Base-by-base conservation (phyloP, 768 basidiomycete genomes). In the Hypholoma sublateritium region DNA sequence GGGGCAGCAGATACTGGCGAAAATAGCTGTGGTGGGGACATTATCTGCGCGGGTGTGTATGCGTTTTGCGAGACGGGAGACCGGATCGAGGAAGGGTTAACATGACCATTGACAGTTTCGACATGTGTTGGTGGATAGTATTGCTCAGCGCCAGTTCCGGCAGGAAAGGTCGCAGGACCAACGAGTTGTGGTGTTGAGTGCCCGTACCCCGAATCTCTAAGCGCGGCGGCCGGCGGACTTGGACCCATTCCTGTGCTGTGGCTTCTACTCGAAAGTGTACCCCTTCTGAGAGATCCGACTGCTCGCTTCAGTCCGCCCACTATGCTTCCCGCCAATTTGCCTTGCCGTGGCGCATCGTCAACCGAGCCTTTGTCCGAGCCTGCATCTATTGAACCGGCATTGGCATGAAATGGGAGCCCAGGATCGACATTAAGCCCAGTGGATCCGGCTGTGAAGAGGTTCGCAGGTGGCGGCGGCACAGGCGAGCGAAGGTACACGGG, bases 1-100 rank as follows among this genome's bases (percentile, higher is more conserved):
- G 77, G 78, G 39, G 79, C 73, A 5, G 74, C 73, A 37, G 74
- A 68, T 28, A 77, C 58, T 0, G 78, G 79, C n/a, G 72, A 75
- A 9, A 49, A 59, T 11, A 62, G 62, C 22, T 69, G 64, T 36
- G 62, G 64, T 37, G 55, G 47, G 14, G 51, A 41, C 17, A 13
- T 21, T 25, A 53, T 22, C 22, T 37, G 55, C 21, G 13, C 37
- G 28, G 46, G 50, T 16, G 45, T 8, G 1, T 53, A 17, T 32
- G 35, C 21, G 36, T 43, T 45, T 34, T 45, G 12, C 17, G 37
- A 24, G 32, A 21, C 32, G 12, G 53, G 32, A 16, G 21, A 13
- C 2, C n/a, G 37, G 36, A 39, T 25, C 42, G 53, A 43, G 36
- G 45, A 34, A 25, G 54, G 32, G 9, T 32, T 5, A 3, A 32